Base-by-base conservation (phyloP, 257 asterid species). In the Datura wrightii region DNA sequence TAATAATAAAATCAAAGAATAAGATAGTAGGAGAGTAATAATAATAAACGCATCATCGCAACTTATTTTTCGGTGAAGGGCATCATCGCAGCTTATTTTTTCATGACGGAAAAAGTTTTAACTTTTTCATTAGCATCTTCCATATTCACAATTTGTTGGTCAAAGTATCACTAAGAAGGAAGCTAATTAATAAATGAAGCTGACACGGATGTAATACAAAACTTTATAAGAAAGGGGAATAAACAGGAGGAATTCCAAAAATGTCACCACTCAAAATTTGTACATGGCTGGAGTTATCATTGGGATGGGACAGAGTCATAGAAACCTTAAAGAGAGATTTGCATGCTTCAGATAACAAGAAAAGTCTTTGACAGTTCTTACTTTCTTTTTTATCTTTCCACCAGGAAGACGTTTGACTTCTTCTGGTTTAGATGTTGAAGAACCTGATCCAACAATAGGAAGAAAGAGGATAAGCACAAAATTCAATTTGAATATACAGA, bases 351-450 rank as follows among this genome's bases (percentile, higher is more conserved):
- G 56, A 36, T 24, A 46, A 62, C 67, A 56, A 65, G 41, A 53
- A 13, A 42, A 34, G 16, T 52, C 31, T 7, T 58, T 50, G 79
- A 74, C 8, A 78, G 83, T 48, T 36, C 89, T 67, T 85, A 96
- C 98, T 94, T 94, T 96, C 95, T 94, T 96, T 86, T 96, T 96
- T 66, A 93, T 88, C 90, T 96, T 96, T 88, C 99, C 99, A 88
- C 99, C 98, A 3, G 98, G 99, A 36, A 96, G 95, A 34, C 97
- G 99, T 85, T 96, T 94, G 63, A 96, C 97, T 90, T 94, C 99
- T 86, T 92, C 97, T 66, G 55, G 84, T 90, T 93, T 94, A 76
- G 98, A 91, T 81, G 95, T 88, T 13, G 98, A 94, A 76, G 98
- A 87, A 83, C 95, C 97, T 84, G 92, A 92, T 87, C 90, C 88